phyloP scores from a whole-genome alignment of 495 filamentous ascomycete genomes.

The Neurospora pannonica region DNA sequence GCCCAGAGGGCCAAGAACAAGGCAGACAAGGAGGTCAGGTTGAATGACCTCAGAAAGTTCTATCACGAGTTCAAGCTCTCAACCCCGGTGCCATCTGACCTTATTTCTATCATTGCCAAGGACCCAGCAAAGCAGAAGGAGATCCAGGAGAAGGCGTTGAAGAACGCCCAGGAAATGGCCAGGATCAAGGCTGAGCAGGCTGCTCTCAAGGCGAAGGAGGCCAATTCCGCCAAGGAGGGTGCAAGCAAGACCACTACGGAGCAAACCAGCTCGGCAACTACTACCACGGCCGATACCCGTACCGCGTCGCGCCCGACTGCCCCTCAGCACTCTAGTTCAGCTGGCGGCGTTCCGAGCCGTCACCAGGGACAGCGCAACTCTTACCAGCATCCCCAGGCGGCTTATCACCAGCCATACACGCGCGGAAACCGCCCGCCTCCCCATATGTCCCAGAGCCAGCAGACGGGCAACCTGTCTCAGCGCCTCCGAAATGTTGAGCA shows the following conservation, averaged over 20 bases:
- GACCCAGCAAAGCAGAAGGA: constrained; percentile 84
- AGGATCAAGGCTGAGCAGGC: constrained; percentile 28
- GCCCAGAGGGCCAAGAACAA: constrained; percentile 61
- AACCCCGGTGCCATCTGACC: constrained; percentile 81
- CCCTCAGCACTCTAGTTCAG: constrained; percentile 23
- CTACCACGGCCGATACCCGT: constrained; percentile 20
- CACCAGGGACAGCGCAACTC: constrained; percentile 21
- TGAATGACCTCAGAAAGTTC: constrained; percentile 93
- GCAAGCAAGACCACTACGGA: constrained; percentile 25
- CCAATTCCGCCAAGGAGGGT: constrained; percentile 20
- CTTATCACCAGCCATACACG: constrained; percentile 22
- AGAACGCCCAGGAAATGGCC: constrained; percentile 52
- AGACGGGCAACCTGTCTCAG: constrained; percentile 28
- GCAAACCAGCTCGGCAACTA: constrained; percentile 11
- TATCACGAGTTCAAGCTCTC: constrained; percentile 85
- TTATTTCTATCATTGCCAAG: constrained; percentile 92
- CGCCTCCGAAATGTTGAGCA: constrained; percentile 37
- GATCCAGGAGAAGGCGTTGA: constrained; percentile 78
- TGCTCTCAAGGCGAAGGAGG: constrained; percentile 32
- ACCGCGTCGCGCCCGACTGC: constrained; percentile 17
- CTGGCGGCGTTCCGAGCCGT: constrained; percentile 24
- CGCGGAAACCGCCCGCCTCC: constrained; percentile 27
- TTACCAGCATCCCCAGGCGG: constrained; percentile 14
- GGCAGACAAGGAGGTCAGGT: constrained; percentile 77
- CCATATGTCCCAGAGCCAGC: constrained; percentile 24